These are phyloP conservation scores for Camellia japonica DNA, from an alignment of 148 eudicot species.

Conservation along the genomic window DNA sequence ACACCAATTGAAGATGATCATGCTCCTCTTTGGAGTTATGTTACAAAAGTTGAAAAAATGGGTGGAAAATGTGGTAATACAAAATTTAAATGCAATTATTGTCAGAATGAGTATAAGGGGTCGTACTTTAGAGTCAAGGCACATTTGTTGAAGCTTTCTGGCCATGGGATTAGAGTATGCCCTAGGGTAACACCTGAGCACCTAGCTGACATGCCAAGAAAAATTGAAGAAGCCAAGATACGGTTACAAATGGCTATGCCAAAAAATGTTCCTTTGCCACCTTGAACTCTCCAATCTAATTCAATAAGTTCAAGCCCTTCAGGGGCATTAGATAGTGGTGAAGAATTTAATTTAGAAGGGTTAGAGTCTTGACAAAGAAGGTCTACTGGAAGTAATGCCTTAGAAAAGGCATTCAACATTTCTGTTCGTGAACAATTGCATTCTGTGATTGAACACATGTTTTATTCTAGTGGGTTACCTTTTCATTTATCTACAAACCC, in stretches of 20 bases:
- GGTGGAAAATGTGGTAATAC: not conserved
- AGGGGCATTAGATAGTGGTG: not conserved
- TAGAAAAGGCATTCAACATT: not conserved
- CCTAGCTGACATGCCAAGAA: not conserved
- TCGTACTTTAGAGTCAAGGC: too few relatives aligned
- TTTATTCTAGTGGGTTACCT: constrained; percentile 19
- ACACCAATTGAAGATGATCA: not conserved
- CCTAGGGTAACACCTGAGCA: not conserved
- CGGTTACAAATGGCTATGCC: not conserved
- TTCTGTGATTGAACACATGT: not conserved
- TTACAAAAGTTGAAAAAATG: not conserved
- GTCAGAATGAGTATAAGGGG: too few relatives aligned
- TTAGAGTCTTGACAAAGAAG: not conserved
- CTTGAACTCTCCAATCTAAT: not conserved
- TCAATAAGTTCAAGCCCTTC: too few relatives aligned
- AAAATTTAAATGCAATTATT: too few relatives aligned
- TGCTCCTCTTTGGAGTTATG: not conserved
- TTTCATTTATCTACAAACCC: constrained; percentile 27
- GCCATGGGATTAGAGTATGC: too few relatives aligned
- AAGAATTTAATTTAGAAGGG: not conserved
- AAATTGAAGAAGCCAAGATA: not conserved
- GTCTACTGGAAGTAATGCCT: not conserved
- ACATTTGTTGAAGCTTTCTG: too few relatives aligned
- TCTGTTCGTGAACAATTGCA: not conserved
- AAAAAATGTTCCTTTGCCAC: not conserved